Evolutionary conservation across 257 asterid species (phyloP).

Genomic region (Solanum appendiculatum): DNA sequence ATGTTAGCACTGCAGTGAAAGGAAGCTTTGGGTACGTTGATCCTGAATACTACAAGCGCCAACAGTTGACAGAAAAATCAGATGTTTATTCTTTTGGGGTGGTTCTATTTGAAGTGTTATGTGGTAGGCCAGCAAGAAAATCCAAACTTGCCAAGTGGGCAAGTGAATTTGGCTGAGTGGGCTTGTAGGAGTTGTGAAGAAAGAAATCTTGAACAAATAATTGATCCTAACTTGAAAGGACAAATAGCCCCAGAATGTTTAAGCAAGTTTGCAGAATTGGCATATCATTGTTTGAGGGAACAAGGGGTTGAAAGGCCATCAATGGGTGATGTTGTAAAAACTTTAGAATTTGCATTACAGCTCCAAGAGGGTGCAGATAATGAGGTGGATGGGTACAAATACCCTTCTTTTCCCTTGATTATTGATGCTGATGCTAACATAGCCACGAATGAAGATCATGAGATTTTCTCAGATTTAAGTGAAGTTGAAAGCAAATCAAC

Average conservation of each 20-base stretch:
- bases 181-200: slow-evolving; percentile 18
- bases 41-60: slow-evolving; percentile 50
- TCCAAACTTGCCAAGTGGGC: slow-evolving; percentile 12
- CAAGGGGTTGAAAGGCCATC: slow-evolving; percentile 34
- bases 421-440: neutral
- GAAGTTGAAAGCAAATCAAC: neutral
- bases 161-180: slow-evolving; percentile 49
- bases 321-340: slow-evolving; percentile 50
- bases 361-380: slow-evolving; percentile 36
- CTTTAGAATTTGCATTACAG: slow-evolving; percentile 51
- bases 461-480: slow-evolving; percentile 11
- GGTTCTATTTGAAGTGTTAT: slow-evolving; percentile 45
- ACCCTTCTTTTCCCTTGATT: neutral
- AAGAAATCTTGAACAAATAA: slow-evolving; percentile 26
- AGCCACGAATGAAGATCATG: slow-evolving; percentile 14
- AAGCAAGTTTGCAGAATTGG: slow-evolving; percentile 29
- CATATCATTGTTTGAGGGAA: slow-evolving; percentile 30
- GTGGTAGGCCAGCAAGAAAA: slow-evolving; percentile 31
- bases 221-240: slow-evolving; percentile 33
- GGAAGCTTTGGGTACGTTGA: slow-evolving; percentile 65
- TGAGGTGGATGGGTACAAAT: neutral
- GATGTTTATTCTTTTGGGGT: slow-evolving; percentile 69
- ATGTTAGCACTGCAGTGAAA: slow-evolving; percentile 58
- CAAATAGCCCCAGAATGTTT: slow-evolving; percentile 42
- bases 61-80: slow-evolving; percentile 46